Conservation (phyloP, 1,284 basidiomycete genomes). For the Heterobasidion annosum region DNA sequence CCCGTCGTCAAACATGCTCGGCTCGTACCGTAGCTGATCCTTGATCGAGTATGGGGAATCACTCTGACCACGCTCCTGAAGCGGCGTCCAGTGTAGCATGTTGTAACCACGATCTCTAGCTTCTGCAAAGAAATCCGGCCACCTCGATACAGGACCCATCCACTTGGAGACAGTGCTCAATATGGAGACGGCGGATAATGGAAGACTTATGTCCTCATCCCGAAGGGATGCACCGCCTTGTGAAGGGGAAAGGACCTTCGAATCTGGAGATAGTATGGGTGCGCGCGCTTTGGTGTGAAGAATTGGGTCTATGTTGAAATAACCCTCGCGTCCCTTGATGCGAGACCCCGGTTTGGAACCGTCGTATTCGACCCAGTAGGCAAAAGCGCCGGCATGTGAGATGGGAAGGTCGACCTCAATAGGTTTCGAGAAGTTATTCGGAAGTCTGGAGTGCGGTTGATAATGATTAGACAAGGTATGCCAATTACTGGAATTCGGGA, state of each 20-base stretch:
- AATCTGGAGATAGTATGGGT: slow-evolving; percentile 55
- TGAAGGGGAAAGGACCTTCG: slow-evolving; percentile 38
- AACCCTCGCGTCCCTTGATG: slow-evolving; percentile 76
- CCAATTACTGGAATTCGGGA: background rate
- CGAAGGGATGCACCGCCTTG: slow-evolving; percentile 40
- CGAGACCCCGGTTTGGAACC: slow-evolving; percentile 45
- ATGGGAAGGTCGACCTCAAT: slow-evolving; percentile 91
- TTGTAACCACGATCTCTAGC: slow-evolving; percentile 87
- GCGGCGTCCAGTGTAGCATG: slow-evolving; percentile 91
- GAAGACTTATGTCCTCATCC: slow-evolving; percentile 51
- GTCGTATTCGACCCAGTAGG: slow-evolving; percentile 91
- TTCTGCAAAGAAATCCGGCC: slow-evolving; percentile 75
- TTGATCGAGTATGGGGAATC: slow-evolving; percentile 89
- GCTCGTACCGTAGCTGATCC: slow-evolving; percentile 79
- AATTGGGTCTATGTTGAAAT: slow-evolving; percentile 92
- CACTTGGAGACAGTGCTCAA: slow-evolving; percentile 91
- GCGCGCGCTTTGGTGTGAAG: slow-evolving; percentile 67
- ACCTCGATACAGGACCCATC: slow-evolving; percentile 80
- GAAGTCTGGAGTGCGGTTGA: slow-evolving; percentile 41
- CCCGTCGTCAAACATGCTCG: slow-evolving; percentile 50
- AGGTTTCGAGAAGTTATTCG: slow-evolving; percentile 77
- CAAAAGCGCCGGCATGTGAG: slow-evolving; percentile 90
- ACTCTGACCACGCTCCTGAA: slow-evolving; percentile 84
- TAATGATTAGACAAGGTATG: background rate
- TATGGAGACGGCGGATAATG: slow-evolving; percentile 80